Conservation (phyloP, 495 filamentous ascomycete genomes). For the Aspergillus incahuasiensis region DNA sequence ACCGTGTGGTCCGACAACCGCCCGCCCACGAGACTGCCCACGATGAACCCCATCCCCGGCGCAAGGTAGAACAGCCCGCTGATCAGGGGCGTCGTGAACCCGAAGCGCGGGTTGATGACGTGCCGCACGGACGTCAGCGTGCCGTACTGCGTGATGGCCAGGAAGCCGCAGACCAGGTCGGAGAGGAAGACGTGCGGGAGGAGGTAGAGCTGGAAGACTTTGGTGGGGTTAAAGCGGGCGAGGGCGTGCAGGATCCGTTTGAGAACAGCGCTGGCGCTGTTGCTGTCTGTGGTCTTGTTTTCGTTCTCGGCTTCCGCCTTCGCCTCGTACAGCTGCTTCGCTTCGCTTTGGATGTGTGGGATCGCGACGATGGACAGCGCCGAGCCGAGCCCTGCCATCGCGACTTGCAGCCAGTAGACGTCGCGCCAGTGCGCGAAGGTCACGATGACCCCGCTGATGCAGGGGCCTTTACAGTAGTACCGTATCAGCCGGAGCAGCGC, state of each 20-base stretch:
- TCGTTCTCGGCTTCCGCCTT: not conserved
- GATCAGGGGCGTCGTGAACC: not conserved
- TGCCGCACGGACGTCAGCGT: not conserved
- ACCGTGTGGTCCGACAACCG: not conserved
- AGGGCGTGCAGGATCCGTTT: too few species aligned
- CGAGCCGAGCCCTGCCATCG: not conserved
- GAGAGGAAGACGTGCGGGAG: not conserved
- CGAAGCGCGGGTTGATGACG: not conserved
- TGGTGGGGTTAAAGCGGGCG: not conserved
- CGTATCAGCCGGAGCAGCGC: too few species aligned
- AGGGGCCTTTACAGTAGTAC: too few species aligned
- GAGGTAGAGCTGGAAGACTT: not conserved
- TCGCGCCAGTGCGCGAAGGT: constrained; percentile 51
- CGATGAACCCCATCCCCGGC: not conserved
- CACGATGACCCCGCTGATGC: constrained; percentile 50
- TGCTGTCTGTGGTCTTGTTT: not conserved
- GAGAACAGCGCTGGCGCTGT: too few species aligned
- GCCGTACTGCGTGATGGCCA: not conserved
- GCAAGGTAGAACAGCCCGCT: not conserved
- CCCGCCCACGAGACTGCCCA: not conserved
- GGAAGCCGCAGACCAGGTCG: not conserved
- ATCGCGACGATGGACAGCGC: not conserved
- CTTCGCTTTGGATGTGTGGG: not conserved
- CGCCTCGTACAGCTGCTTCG: not conserved
- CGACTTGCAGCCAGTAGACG: constrained; percentile 55